A percentile compares a stretch with the other conserved stretches of the same genome.
Evolutionary conservation across 352 stramenopile species (phyloP).

Genomic region (Pythium aquatile): DNA sequence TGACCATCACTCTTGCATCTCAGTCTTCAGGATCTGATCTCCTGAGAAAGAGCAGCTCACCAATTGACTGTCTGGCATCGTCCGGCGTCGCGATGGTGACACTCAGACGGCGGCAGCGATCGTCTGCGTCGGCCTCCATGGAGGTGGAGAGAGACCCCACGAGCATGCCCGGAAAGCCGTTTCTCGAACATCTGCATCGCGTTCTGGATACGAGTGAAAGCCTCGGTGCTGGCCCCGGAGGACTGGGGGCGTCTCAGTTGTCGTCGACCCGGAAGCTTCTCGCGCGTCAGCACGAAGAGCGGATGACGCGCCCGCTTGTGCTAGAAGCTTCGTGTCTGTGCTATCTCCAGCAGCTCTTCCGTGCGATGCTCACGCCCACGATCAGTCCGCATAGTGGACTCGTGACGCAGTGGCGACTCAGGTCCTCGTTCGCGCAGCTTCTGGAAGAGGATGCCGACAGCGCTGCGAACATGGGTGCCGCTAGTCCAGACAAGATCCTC

Average conservation of each 20-base stretch:
- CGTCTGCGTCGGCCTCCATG: background rate
- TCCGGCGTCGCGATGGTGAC: background rate
- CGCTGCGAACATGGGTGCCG: background rate
- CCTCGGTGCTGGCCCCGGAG: background rate
- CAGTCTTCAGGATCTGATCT: background rate
- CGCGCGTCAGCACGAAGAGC: background rate
- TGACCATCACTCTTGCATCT: constrained; percentile 2
- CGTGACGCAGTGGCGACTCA: constrained; percentile 20
- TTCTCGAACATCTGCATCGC: constrained; percentile 15
- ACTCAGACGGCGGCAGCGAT: constrained; percentile 4
- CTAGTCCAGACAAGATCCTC: constrained; percentile 17
- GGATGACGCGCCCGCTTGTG: background rate
- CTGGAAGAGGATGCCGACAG: background rate
- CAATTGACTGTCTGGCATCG: too few relatives aligned
- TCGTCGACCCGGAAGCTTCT: constrained; percentile 4
- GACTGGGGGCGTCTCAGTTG: background rate
- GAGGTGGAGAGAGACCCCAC: constrained; percentile 8
- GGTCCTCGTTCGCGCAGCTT: constrained; percentile 1
- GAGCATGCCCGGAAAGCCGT: constrained; percentile 16
- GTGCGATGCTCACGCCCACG: constrained; percentile 13
- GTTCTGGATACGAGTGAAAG: constrained; percentile 2
- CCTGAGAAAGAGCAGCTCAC: constrained; percentile 2
- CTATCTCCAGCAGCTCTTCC: constrained; percentile 20
- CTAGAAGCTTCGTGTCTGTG: constrained; percentile 14
- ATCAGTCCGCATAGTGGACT: constrained; percentile 5